phyloP scores from a whole-genome alignment of 805 yeast species.

The Metahyphopichia silvanorum region DNA sequence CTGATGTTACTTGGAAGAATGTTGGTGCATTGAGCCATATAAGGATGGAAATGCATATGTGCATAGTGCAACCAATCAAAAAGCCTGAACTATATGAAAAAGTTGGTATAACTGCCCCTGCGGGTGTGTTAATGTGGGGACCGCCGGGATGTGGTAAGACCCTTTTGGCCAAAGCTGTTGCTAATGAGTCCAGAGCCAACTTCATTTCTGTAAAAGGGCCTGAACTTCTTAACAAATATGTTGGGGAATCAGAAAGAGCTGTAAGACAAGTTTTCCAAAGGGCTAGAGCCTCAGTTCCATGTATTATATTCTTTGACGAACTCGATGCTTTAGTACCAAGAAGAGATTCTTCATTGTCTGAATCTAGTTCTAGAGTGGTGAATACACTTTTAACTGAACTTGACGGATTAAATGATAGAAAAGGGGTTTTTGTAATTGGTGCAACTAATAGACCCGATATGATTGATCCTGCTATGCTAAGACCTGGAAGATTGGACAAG shows the following conservation, averaged over 20 bases:
- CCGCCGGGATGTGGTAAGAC: slow-evolving; percentile 99
- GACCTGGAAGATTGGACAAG: slow-evolving; percentile 96
- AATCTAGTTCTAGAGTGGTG: slow-evolving; percentile 89
- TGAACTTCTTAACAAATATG: slow-evolving; percentile 88
- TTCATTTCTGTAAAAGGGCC: slow-evolving; percentile 97
- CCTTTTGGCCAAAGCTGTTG: slow-evolving; percentile 92
- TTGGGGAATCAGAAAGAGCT: slow-evolving; percentile 94
- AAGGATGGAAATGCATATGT: slow-evolving; percentile 91
- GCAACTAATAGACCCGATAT: slow-evolving; percentile 98
- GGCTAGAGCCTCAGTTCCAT: slow-evolving; percentile 90
- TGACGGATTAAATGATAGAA: slow-evolving; percentile 90
- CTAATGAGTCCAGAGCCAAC: slow-evolving; percentile 94
- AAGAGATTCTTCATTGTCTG: slow-evolving; percentile 84
- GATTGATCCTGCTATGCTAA: slow-evolving; percentile 96
- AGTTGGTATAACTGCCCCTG: slow-evolving; percentile 95
- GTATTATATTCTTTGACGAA: slow-evolving; percentile 94
- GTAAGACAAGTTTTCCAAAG: slow-evolving; percentile 90
- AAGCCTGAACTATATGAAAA: slow-evolving; percentile 84
- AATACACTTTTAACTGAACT: slow-evolving; percentile 91
- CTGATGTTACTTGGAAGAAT: slow-evolving; percentile 93
- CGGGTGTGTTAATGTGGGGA: slow-evolving; percentile 97
- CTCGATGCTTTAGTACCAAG: slow-evolving; percentile 94
- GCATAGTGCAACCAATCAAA: slow-evolving; percentile 94
- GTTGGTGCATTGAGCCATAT: slow-evolving; percentile 85
- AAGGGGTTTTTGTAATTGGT: slow-evolving; percentile 91